These are phyloP conservation scores for Trifolium repens DNA, from an alignment of 306 rosid species.

Conservation along the genomic window DNA sequence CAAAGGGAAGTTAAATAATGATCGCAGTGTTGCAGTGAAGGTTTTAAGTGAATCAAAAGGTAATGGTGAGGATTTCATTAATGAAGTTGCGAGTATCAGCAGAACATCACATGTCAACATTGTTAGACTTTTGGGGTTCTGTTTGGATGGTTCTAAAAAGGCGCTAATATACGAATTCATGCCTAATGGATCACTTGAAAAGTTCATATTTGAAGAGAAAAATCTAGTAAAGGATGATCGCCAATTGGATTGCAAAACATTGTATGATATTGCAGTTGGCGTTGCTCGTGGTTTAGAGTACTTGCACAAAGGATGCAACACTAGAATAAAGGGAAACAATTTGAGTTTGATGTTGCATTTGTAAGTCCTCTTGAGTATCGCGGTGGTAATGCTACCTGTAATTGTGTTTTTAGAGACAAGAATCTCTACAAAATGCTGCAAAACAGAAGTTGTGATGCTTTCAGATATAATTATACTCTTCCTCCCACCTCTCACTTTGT, in stretches of 20 bases:
- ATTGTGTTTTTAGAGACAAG: conserved; percentile 29
- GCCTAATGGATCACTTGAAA: conserved; percentile 42
- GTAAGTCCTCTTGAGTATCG: rapidly evolving
- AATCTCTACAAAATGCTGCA: neutral
- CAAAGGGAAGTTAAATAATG: conserved; percentile 48
- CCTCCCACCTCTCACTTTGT: conserved; percentile 19
- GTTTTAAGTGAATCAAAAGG: conserved; percentile 38
- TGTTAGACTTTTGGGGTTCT: conserved; percentile 31
- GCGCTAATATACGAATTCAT: conserved; percentile 37
- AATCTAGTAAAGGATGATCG: neutral
- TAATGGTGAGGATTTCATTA: conserved; percentile 50
- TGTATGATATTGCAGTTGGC: conserved; percentile 37
- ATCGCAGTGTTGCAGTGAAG: conserved; percentile 47
- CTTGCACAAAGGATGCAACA: conserved; percentile 37
- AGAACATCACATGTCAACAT: conserved; percentile 41
- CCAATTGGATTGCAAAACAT: conserved; percentile 30
- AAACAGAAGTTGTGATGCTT: conserved; percentile 38
- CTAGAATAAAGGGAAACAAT: conserved; percentile 39
- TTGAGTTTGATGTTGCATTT: neutral
- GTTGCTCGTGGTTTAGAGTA: conserved; percentile 40
- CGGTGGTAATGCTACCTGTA: no score
- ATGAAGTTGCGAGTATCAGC: conserved; percentile 51
- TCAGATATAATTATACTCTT: conserved; percentile 34
- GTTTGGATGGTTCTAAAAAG: conserved; percentile 32
- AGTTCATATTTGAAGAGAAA: conserved; percentile 34